These are phyloP conservation scores for Rosellinia necatrix DNA, from an alignment of 2,329 filamentous ascomycete genomes.

Conservation along the genomic window DNA sequence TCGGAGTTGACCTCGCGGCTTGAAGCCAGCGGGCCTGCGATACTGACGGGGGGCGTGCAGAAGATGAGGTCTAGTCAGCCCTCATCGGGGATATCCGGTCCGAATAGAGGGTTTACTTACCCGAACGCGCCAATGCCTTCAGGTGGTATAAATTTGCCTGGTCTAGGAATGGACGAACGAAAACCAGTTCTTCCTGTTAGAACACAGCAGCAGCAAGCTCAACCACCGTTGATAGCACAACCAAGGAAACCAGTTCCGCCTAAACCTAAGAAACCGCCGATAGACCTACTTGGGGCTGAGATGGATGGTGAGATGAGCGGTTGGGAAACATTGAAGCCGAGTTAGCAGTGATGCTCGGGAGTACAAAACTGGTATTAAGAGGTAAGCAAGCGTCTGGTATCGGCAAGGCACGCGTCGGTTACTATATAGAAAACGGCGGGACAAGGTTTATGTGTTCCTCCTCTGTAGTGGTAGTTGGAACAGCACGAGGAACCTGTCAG, in stretches of 20 bases:
- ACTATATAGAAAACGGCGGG: constrained; percentile 4
- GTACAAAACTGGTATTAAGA: background rate
- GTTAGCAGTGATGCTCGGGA: constrained; percentile 26
- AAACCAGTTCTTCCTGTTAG: constrained; percentile 38
- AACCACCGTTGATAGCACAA: constrained; percentile 24
- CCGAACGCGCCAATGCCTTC: constrained; percentile 16
- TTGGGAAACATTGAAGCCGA: constrained; percentile 62
- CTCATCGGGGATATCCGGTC: background rate
- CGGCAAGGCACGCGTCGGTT: background rate
- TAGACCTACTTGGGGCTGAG: constrained; percentile 55
- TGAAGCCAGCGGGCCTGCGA: constrained; percentile 33
- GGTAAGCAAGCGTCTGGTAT: background rate
- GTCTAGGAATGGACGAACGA: constrained; percentile 35
- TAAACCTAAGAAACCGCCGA: constrained; percentile 35
- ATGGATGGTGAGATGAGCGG: constrained; percentile 52
- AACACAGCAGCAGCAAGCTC: constrained; percentile 24
- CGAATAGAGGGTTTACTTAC: constrained; percentile 13
- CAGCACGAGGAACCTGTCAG: background rate
- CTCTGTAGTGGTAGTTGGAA: background rate
- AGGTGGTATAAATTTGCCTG: constrained; percentile 36
- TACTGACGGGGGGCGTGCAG: constrained; percentile 38
- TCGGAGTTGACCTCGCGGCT: constrained; percentile 40
- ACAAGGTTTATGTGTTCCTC: background rate
- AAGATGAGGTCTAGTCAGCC: constrained; percentile 24
- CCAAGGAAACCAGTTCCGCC: constrained; percentile 41